Conservation (phyloP, 2,329 filamentous ascomycete species). For the Fusarium siculi region DNA sequence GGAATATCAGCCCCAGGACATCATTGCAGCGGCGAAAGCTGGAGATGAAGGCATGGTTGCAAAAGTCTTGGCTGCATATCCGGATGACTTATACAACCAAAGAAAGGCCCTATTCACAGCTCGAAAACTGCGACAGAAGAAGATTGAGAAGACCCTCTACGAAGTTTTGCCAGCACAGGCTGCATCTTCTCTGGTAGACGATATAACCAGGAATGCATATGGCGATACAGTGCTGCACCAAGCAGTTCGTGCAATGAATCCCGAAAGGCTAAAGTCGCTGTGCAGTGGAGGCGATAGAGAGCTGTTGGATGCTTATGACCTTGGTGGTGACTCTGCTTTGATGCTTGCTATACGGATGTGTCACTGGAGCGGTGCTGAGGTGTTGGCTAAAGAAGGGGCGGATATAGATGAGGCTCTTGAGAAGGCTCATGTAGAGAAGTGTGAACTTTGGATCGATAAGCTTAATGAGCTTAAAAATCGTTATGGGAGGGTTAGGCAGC, state of each 20-base stretch:
- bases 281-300: accelerated
- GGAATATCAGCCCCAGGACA: not conserved
- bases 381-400: accelerated
- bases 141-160: accelerated
- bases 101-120: not conserved
- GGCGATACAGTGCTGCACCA: not conserved
- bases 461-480: accelerated
- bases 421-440: accelerated
- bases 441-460: not conserved
- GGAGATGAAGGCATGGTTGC: not conserved
- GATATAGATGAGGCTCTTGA: not conserved
- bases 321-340: not conserved
- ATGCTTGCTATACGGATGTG: not conserved
- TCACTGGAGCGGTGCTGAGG: not conserved
- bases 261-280: accelerated
- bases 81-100: not conserved
- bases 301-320: not conserved
- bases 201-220: not conserved
- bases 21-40: not conserved
- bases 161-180: accelerated
- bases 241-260: not conserved
- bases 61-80: not conserved
- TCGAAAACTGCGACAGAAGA: accelerated
- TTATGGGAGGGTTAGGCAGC: accelerated
- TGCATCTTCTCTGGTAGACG: accelerated